These are phyloP conservation scores for Globisporangium nodosum DNA, from an alignment of 352 stramenopile species.

Conservation along the genomic window DNA sequence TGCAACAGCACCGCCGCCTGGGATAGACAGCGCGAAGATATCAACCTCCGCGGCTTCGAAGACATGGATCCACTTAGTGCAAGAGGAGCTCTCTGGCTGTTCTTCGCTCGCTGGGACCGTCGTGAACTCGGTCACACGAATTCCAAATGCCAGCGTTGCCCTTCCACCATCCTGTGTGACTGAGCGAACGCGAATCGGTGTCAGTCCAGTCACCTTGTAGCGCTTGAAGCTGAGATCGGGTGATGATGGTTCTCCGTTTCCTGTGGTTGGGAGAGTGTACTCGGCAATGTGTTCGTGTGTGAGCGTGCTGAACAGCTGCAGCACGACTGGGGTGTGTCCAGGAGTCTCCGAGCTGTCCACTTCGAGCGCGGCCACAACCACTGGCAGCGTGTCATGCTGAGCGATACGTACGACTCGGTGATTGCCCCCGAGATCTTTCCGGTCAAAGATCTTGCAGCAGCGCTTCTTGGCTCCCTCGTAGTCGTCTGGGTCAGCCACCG, in stretches of 20 bases:
- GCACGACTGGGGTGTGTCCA: background rate
- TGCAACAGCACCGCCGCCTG: background rate
- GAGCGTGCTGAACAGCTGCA: constrained; percentile 6
- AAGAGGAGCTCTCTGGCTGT: constrained; percentile 1
- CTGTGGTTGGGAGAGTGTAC: background rate
- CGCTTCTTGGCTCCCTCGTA: constrained; percentile 40
- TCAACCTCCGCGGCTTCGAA: constrained; percentile 1
- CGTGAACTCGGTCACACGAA: constrained; percentile 5
- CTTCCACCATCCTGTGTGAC: background rate
- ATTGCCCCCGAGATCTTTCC: background rate
- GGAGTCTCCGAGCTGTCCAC: background rate
- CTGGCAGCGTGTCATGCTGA: constrained; percentile 5
- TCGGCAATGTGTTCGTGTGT: constrained; percentile 1
- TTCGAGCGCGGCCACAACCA: constrained; percentile 5
- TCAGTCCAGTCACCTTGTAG: constrained; percentile 3
- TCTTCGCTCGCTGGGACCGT: background rate
- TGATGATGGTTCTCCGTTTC: background rate
- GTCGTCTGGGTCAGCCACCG: constrained; percentile 24
- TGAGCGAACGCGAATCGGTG: constrained; percentile 2
- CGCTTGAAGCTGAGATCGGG: background rate
- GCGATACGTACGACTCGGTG: background rate
- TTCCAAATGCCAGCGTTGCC: background rate
- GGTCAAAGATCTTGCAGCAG: constrained; percentile 22
- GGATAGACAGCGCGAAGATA: background rate
- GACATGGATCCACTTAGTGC: background rate